Percentiles rank a stretch among this genome's conserved stretches.
These are phyloP conservation scores for Claviceps sp. DNA, from an alignment of 2,329 filamentous ascomycete genomes.

Conservation along the genomic window DNA sequence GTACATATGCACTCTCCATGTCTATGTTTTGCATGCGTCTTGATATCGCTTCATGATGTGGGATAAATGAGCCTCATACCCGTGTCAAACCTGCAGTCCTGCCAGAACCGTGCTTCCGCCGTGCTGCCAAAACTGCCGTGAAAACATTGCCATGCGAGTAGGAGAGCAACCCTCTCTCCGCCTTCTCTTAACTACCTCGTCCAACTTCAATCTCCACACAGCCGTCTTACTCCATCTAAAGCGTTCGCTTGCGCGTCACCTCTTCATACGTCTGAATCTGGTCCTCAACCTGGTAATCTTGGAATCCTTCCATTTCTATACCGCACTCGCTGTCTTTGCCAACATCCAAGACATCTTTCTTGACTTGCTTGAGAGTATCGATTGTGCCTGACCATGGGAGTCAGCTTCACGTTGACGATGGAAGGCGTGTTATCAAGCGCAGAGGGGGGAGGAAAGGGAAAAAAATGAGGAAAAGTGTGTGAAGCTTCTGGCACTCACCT, in stretches of 20 bases:
- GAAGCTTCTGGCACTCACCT: slow-evolving; percentile 44
- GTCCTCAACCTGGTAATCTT: slow-evolving; percentile 68
- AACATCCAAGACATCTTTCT: slow-evolving; percentile 84
- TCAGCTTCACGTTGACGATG: slow-evolving; percentile 1
- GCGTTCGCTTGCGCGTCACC: slow-evolving; percentile 51
- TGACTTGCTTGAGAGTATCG: slow-evolving; percentile 74
- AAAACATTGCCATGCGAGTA: no score
- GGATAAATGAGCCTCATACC: no score
- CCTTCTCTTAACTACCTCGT: no score
- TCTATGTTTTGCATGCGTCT: no score
- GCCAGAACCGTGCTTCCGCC: no score
- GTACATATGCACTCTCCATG: no score
- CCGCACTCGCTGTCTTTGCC: slow-evolving; percentile 90
- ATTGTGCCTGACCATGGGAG: slow-evolving; percentile 47
- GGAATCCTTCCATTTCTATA: slow-evolving; percentile 69
- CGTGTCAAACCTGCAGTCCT: no score
- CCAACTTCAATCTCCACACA: no score
- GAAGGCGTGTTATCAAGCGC: neutral
- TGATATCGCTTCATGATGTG: no score
- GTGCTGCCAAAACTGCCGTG: no score
- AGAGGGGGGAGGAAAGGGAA: neutral
- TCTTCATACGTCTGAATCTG: slow-evolving; percentile 81
- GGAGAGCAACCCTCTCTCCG: neutral
- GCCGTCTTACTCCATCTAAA: slow-evolving; percentile 22
- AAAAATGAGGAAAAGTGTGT: neutral